phyloP scores from a whole-genome alignment of 2,329 filamentous ascomycete genomes.

The Cytospora piceicola region DNA sequence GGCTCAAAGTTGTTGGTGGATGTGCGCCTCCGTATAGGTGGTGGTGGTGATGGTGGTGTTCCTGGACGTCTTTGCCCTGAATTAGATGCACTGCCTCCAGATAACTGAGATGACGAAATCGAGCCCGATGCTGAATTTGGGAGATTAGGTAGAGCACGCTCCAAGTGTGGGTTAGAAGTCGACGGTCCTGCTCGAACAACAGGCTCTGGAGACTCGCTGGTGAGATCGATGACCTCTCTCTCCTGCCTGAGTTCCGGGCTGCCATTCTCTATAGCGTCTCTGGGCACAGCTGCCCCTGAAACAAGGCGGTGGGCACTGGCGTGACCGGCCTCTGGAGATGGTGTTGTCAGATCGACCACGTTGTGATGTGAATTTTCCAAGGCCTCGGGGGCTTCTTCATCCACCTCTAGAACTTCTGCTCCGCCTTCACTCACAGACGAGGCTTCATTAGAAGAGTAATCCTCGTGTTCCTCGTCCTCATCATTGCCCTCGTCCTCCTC shows the following conservation, averaged over 20 bases:
- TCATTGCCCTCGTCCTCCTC: constrained; percentile 27
- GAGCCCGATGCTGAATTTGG: constrained; percentile 15
- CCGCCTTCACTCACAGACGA: constrained; percentile 24
- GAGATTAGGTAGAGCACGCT: constrained; percentile 27
- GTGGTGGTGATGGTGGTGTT: constrained; percentile 29
- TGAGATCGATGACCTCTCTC: constrained; percentile 30
- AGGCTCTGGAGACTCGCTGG: constrained; percentile 17
- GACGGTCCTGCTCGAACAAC: constrained; percentile 1
- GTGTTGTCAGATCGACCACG: constrained; percentile 24
- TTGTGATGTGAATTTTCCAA: not conserved
- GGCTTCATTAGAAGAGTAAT: constrained; percentile 12
- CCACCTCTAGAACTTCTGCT: not conserved
- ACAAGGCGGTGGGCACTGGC: not conserved
- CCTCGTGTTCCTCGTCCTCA: constrained; percentile 15
- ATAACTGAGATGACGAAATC: constrained; percentile 1
- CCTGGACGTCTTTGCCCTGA: constrained; percentile 25
- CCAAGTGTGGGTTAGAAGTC: constrained; percentile 14
- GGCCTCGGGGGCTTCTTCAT: not conserved
- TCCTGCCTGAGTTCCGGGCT: not conserved
- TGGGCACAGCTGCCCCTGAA: not conserved
- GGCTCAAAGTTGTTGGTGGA: constrained; percentile 22
- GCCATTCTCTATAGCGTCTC: constrained; percentile 7
- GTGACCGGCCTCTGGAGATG: constrained; percentile 6
- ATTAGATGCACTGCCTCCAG: constrained; percentile 13
- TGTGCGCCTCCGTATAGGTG: constrained; percentile 26